Base-by-base conservation (phyloP, 768 basidiomycete species). In the Cyclocybe cylindracea region DNA sequence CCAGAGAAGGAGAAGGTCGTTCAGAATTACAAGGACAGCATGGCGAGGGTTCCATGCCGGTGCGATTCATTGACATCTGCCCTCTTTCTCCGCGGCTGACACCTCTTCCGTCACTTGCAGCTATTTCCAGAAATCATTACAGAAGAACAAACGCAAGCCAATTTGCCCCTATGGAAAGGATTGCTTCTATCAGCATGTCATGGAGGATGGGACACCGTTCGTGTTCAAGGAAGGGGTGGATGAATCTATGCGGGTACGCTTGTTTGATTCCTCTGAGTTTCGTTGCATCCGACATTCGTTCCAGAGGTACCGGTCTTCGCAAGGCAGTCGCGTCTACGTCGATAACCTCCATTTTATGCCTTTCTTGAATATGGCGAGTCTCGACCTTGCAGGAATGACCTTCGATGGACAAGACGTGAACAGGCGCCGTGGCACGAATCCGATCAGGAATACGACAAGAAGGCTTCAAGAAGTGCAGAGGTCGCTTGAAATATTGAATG, bases 121-220 rank as follows among this genome's bases (percentile, higher is more conserved):
- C 46, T 84, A 89, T 61, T 91, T 91, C 65, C 70, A 78, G 52
- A 64, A 72, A 39, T 84, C 87, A 3, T 70, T 71, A 36, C 64
- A 66, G 7, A 66, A 68, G 40, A 61, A 66, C 46, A 62, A 66
- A 7, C 60, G 61, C 11, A 73, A 70, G 42, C 84, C 84, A 0
- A 78, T 78, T 47, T 93, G 90, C 67, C 90, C 88, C 0, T 93
- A 89, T 57, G 90, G 90, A 39, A 74, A 75, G 43, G 90, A 92
- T 52, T 93, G 90, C 63, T 90, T 93, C 65, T 93, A 91, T 62
- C 78, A 82, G 58, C 90, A 93, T 61, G 58, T 70, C 44, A 84
- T 86, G 19, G 68, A 71, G 0, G 89, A 91, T 57, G 90, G 89
- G 9, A 80, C 86, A 7, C 73, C 74, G 0, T 74, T 82, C 56